These are phyloP conservation scores for Phytopythium ostracodes DNA, from an alignment of 352 stramenopile species.

Conservation along the genomic window DNA sequence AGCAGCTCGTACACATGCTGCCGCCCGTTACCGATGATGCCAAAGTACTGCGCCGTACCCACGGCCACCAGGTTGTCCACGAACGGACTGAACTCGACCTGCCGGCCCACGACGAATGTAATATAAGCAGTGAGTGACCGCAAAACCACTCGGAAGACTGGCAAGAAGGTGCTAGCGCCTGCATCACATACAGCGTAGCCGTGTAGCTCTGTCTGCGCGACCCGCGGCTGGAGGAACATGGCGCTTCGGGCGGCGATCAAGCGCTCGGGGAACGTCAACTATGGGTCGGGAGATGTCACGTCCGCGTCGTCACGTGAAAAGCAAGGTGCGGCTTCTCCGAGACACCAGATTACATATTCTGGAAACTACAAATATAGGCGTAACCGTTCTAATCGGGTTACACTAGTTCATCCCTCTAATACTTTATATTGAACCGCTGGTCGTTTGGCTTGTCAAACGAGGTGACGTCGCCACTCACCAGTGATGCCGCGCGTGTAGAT, in stretches of 20 bases:
- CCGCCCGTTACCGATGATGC: constrained; percentile 89
- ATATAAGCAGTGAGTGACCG: not conserved
- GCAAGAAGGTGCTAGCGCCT: not conserved
- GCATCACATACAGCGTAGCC: constrained; percentile 48
- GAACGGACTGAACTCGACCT: constrained; percentile 92
- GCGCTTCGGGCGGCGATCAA: not conserved
- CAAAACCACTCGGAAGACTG: no score
- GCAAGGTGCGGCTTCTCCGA: no score
- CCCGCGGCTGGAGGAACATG: constrained; percentile 74
- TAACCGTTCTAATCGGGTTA: not conserved
- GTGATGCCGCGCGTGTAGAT: not conserved
- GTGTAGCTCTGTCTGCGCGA: constrained; percentile 56
- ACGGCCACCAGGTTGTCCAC: constrained; percentile 83
- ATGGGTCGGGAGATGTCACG: not conserved
- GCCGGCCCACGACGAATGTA: not conserved
- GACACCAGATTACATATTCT: not conserved
- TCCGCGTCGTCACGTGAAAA: not conserved
- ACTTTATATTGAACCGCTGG: no score
- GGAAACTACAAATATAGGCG: not conserved
- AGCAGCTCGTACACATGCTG: constrained; percentile 82
- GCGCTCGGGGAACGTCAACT: not conserved
- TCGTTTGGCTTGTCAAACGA: no score
- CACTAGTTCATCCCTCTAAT: not conserved
- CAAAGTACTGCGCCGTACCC: constrained; percentile 90
- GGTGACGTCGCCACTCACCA: constrained; percentile 3